Evolutionary conservation across 2,329 filamentous ascomycete species (phyloP).

Genomic region (Sclerotinia spermophila): DNA sequence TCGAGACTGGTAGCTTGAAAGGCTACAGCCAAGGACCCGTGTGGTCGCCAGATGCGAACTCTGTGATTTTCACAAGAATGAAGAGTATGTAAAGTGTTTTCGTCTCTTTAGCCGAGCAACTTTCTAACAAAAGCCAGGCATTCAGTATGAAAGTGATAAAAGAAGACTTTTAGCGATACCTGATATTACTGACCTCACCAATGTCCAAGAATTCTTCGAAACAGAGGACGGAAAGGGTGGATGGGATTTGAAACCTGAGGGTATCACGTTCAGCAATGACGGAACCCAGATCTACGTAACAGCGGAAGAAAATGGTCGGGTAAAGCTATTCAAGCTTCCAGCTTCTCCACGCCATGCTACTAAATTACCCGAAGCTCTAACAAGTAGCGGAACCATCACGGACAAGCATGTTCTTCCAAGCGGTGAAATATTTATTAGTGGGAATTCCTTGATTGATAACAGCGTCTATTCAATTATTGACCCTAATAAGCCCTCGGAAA

Average conservation of each 20-base stretch:
- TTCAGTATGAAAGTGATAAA: slow-evolving; percentile 79
- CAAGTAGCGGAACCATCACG: slow-evolving; percentile 51
- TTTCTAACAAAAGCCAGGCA: slow-evolving; percentile 25
- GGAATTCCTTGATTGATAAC: slow-evolving; percentile 68
- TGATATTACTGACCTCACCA: slow-evolving; percentile 54
- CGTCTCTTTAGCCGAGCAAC: no score
- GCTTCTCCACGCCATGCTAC: slow-evolving; percentile 49
- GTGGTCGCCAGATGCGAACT: slow-evolving; percentile 70
- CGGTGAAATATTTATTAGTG: slow-evolving; percentile 58
- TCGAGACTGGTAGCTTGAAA: slow-evolving; percentile 54
- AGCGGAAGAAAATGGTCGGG: slow-evolving; percentile 65
- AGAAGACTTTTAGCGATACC: slow-evolving; percentile 62
- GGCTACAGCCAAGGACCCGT: slow-evolving; percentile 65
- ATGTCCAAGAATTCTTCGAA: slow-evolving; percentile 59
- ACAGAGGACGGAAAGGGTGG: slow-evolving; percentile 59
- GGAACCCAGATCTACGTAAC: slow-evolving; percentile 66
- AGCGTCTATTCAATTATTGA: slow-evolving; percentile 58
- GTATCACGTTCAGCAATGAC: slow-evolving; percentile 54
- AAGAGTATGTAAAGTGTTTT: slow-evolving; percentile 41
- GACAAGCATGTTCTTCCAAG: slow-evolving; percentile 51
- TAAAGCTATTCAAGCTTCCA: slow-evolving; percentile 59
- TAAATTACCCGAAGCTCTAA: slow-evolving; percentile 48
- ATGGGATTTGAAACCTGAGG: slow-evolving; percentile 58
- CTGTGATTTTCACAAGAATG: slow-evolving; percentile 78
- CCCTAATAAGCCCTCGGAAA: slow-evolving; percentile 41